Percentiles rank a stretch among this genome's conserved stretches.
These are phyloP conservation scores for Salmacisia buchloeana DNA, from an alignment of 1,284 basidiomycete genomes.

Conservation along the genomic window DNA sequence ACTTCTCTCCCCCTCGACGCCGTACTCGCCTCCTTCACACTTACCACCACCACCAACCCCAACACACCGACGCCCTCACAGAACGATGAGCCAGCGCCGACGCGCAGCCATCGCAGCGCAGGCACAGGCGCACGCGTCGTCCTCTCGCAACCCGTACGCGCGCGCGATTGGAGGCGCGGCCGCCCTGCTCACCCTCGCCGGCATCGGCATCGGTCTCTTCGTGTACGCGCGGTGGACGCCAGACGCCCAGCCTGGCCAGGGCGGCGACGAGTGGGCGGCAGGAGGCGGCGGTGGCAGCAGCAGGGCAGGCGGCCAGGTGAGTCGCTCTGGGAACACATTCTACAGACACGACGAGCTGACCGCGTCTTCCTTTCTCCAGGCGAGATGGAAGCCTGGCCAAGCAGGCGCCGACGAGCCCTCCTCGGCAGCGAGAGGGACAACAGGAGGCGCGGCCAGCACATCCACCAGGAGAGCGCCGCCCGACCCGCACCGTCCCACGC, in stretches of 20 bases:
- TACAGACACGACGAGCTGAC: background rate
- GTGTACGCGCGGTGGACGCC: background rate
- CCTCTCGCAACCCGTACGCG: background rate
- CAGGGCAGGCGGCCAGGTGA: background rate
- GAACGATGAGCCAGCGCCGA: background rate
- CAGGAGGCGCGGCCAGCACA: background rate
- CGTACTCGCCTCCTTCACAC: background rate
- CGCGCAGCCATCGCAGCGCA: background rate
- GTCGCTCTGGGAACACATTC: too few species aligned
- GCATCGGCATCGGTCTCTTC: background rate
- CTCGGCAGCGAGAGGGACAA: background rate
- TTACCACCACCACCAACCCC: background rate
- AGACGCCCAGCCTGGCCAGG: slow-evolving; percentile 2
- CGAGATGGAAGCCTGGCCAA: background rate
- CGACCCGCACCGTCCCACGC: slow-evolving; percentile 6
- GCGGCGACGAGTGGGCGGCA: slow-evolving; percentile 1
- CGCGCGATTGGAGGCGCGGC: background rate
- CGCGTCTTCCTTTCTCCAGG: background rate
- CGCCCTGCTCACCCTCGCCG: background rate
- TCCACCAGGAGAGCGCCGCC: background rate
- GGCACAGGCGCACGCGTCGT: too few species aligned
- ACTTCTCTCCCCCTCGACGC: background rate
- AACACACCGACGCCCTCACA: background rate
- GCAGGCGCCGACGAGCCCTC: background rate
- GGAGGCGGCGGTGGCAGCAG: background rate